Base-by-base conservation (phyloP, 2,329 filamentous ascomycete species). In the Orbilia brochopaga region DNA sequence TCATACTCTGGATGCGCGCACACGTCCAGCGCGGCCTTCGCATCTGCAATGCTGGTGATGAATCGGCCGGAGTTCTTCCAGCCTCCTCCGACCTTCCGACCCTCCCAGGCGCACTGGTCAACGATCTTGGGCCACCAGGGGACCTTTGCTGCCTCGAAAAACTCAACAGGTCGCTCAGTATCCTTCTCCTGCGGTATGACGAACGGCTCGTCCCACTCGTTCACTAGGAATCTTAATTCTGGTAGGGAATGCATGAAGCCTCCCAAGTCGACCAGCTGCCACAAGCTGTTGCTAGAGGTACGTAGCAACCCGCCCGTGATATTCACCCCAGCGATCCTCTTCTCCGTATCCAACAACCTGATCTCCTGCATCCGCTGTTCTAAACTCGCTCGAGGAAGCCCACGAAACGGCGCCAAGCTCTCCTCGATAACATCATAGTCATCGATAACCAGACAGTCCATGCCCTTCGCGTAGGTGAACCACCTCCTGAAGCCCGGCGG, bases 401-500 rank as follows among this genome's bases (percentile, higher is more conserved):
- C 19, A 6, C 64, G 64, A 32, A 84, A 82, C 0, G 82, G 83
- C 0, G 77, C 75, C 0, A 85, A 73, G 0, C 76, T 72, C 0
- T 80, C 64, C 37, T 80, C 76, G 1, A 85, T 81, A 0, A 74
- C 77, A 42, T 85, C 81, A 23, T 83, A 85, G 1, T 84, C 81
- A 66, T 84, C 83, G 21, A 84, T 83, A n/a, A 84, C 79, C 0
- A 79, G 78, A 0, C 82, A 83, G 1, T 79, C 19, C 1, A 81
- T 76, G 0, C 73, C 69, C 1, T 74, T 60, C 0, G 83, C 82
- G 53, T 79, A 84, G 0, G 79, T 73, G 24, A 79, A 82, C 83
- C 83, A 85, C 1, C 70, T 76, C 0, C 81, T 76, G 27, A 85
- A 85, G 0, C 83, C 83, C 0, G 77, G 76, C 0, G 83, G 83